Evolutionary conservation across 148 eudicot genomes (phyloP), one percentile per base, ranked within the genome.

Genomic region (Vaccinium vitisidaea): DNA sequence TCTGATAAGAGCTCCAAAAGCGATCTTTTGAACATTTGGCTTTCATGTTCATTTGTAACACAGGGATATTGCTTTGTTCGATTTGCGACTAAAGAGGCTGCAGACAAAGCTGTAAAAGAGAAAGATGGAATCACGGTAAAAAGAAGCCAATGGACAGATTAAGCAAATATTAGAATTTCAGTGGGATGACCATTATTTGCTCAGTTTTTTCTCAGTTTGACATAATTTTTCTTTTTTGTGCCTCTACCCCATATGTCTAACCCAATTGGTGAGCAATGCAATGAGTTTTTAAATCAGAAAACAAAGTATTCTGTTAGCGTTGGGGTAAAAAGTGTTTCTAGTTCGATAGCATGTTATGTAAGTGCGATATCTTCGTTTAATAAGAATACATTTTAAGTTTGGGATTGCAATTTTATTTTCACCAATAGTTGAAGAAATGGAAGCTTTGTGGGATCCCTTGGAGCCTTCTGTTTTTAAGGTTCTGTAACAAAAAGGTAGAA

Each of bases 31-130:
- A 25, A 59, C 19, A 18, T 77, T 58, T 69, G 74, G n/a, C 5
- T 46, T 58, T 25, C 80, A 27, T 2, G 75, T 76, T 75, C 13
- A 65, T 82, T 55, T 84, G 56, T 80, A 61, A 11, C 80, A 5
- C 82, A 92, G 95, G 97, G 97, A 30, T 94, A 83, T 79, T 87
- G 94, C 88, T 94, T 94, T 87, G 77, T 91, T 52, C 91, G 94
- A 1, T 92, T 92, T 80, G 84, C 89, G 74, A 91, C 84, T 5
- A 92, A 90, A 86, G 91, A 92, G 84, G 91, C 91, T 86, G 95
- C 94, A 53, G 82, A 77, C 61, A 89, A 86, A 88, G 95, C 97
- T 89, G 69, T 92, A 73, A 94, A 86, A 86, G 93, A 94, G 74
- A 92, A 89, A 90, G 65, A 89, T 86, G 97, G 90, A 80, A 48